Evolutionary conservation across 2,329 filamentous ascomycete genomes (phyloP).

Genomic region (Plectosphaerella cucumerina): DNA sequence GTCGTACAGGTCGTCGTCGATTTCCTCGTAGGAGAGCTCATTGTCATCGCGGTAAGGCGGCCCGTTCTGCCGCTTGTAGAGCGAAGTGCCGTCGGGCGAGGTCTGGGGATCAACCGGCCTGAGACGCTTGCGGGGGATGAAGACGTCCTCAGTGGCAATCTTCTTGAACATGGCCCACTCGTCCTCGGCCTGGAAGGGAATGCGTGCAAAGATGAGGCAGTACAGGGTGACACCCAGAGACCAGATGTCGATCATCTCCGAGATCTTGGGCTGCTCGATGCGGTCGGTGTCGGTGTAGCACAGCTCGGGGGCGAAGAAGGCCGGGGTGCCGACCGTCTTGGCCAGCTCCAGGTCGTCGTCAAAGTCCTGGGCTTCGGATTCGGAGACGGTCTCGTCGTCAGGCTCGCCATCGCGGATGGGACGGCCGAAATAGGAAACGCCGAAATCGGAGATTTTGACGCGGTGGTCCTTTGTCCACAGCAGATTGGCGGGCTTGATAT

Average conservation of each 20-base stretch:
- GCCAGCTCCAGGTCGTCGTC: conserved; percentile 95
- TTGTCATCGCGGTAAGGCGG: conserved; percentile 71
- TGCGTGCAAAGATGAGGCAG: conserved; percentile 88
- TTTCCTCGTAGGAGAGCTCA: conserved; percentile 78
- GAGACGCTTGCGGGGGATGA: conserved; percentile 79
- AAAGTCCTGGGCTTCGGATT: conserved; percentile 80
- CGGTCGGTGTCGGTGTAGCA: conserved; percentile 78
- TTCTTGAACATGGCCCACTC: conserved; percentile 88
- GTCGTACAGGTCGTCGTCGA: conserved; percentile 77
- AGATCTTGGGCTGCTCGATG: conserved; percentile 68
- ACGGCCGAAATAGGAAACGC: conserved; percentile 92
- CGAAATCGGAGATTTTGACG: conserved; percentile 98
- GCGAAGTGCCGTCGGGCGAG: conserved; percentile 48
- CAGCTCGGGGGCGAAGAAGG: conserved; percentile 94
- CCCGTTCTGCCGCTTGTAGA: conserved; percentile 54
- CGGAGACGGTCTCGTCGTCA: conserved; percentile 68
- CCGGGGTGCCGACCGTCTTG: conserved; percentile 95
- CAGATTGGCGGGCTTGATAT: conserved; percentile 87
- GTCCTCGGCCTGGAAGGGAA: conserved; percentile 88
- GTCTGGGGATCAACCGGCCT: conserved; percentile 65
- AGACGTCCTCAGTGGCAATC: conserved; percentile 89
- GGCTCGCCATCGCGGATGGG: conserved; percentile 79
- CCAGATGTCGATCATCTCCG: conserved; percentile 95
- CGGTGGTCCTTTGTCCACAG: conserved; percentile 79
- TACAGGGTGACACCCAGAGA: conserved; percentile 94